phyloP scores from a whole-genome alignment of 345 rosid genomes.

The Camelina hispida region DNA sequence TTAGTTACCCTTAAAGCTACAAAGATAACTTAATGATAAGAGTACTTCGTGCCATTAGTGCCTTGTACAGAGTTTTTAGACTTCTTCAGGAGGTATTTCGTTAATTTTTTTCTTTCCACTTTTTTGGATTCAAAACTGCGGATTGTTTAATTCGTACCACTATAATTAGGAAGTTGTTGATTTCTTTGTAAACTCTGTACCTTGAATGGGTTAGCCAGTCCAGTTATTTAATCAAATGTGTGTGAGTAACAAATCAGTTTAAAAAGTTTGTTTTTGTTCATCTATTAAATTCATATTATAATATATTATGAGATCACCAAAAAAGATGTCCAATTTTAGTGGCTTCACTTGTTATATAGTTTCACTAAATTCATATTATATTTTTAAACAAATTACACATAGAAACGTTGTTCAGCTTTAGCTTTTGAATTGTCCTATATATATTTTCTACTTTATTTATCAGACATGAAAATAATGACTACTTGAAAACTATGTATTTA shows the following conservation, averaged over 20 bases:
- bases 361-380: neutral
- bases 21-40: neutral
- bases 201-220: neutral
- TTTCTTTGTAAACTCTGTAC: neutral
- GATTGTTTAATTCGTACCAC: neutral
- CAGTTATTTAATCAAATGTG: too few relatives aligned
- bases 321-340: neutral
- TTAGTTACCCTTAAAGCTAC: slow-evolving; percentile 16
- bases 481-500: slow-evolving; percentile 24
- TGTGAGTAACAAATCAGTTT: too few relatives aligned
- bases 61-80: too few relatives aligned
- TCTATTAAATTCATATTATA: neutral
- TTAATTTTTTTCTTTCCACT: neutral
- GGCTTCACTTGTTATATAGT: neutral
- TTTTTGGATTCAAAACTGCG: neutral
- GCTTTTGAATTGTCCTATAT: neutral
- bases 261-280: neutral
- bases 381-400: neutral
- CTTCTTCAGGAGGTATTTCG: neutral
- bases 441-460: neutral
- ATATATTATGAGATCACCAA: neutral
- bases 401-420: neutral
- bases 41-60: neutral
- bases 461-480: slow-evolving; percentile 25
- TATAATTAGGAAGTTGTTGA: neutral